A percentile compares a stretch with the other conserved stretches of the same genome.
Conservation (phyloP, 176 grass and related monocot species). For the Triticum monococcum region DNA sequence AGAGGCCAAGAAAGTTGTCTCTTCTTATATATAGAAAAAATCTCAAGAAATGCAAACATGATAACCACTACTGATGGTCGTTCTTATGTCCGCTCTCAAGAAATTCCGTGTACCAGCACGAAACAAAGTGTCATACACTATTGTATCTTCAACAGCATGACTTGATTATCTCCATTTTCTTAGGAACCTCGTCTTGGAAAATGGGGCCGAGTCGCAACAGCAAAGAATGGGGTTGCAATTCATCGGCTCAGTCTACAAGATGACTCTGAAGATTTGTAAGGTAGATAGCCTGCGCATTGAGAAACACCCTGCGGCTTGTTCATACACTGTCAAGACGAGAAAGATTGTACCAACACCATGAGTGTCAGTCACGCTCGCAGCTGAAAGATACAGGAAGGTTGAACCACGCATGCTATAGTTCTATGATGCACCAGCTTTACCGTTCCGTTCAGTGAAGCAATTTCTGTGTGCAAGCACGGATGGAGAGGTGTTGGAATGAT, state of each 20-base stretch:
- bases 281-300: neutral
- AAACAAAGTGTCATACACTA: neutral
- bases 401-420: neutral
- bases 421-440: neutral
- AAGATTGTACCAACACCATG: neutral
- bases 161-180: neutral
- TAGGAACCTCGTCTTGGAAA: constrained; percentile 70
- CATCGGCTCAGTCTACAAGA: constrained; percentile 51
- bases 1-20: neutral
- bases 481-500: neutral
- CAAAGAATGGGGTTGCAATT: constrained; percentile 63
- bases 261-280: neutral
- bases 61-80: neutral
- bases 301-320: neutral
- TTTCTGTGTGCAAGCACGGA: neutral
- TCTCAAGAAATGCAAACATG: neutral
- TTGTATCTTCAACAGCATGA: neutral
- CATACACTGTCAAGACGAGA: neutral
- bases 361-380: neutral
- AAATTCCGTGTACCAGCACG: neutral
- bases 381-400: neutral
- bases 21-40: neutral
- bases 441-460: neutral
- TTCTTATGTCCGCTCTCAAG: neutral
- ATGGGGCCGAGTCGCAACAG: constrained; percentile 45